Base-by-base conservation (phyloP, 306 rosid species). In the Pyrus pyrifolia region DNA sequence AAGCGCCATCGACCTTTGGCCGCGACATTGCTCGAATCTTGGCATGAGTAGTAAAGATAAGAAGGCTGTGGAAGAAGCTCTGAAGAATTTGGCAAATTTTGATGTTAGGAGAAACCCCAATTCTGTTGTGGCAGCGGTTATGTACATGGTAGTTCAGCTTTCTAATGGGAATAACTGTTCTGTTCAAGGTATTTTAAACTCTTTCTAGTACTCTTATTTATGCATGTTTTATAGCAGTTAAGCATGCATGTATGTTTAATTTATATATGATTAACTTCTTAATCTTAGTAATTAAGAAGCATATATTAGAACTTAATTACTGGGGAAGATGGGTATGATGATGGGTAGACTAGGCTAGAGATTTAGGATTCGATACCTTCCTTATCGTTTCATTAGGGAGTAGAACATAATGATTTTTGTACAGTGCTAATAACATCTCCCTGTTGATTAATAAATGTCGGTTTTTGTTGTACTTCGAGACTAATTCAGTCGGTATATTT, bases 61-160 rank as follows among this genome's bases (percentile, higher is more conserved):
- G 0, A 73, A 45, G 64, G 82, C 74, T 11, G 80, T 70, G 73
- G 38, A 27, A 6, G 82, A 63, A 23, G 58, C 70, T 8, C 15
- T 78, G 9, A 30, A 55, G 12, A 70, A 62, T 5, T 18, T 52
- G 14, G 61, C 69, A 21, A 45, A 74, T 12, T 30, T 7, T 70
- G 82, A 83, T 38, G 25, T 74, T n/a, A 82, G 86, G 67, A 78
- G 86, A 67, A 74, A 9, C 22, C 69, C 80, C 3, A 64, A 12
- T 2, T 74, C 83, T 8, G 51, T 57, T 53, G 11, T 71, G 65
- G 79, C 85, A 4, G 81, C 68, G 0, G 66, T 71, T 18, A 31
- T 72, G 66, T 67, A 44, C 73, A 59, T 67, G 81, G 52, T 68
- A 9, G 72, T 53, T 8, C 79, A 82, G 45, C 79, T 82, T 21